phyloP scores from a whole-genome alignment of 768 basidiomycete species.

The Pleurotus eryngii region DNA sequence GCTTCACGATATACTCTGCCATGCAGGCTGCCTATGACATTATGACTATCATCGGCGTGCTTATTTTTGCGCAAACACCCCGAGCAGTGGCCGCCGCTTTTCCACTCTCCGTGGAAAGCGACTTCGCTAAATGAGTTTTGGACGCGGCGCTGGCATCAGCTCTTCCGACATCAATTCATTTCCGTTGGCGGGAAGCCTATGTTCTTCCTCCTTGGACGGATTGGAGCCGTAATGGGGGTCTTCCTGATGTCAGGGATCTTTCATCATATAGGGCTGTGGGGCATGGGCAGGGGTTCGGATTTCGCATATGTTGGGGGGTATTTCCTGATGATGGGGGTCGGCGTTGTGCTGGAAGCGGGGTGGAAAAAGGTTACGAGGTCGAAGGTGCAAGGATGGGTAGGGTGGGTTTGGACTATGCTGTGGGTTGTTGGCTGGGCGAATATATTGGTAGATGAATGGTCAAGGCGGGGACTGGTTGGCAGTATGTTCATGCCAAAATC shows the following conservation, averaged over 20 bases:
- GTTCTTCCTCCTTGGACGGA: constrained; percentile 39
- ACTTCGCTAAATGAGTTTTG: constrained; percentile 64
- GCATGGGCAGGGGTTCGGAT: constrained; percentile 53
- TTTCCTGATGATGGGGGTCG: constrained; percentile 57
- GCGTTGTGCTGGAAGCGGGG: constrained; percentile 43
- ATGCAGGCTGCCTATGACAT: constrained; percentile 43
- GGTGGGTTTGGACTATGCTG: constrained; percentile 47
- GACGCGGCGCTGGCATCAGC: constrained; percentile 66
- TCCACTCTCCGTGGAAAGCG: constrained; percentile 52
- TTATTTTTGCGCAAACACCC: constrained; percentile 49
- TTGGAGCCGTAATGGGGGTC: constrained; percentile 50
- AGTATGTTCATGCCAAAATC: constrained; percentile 34
- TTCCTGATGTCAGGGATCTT: constrained; percentile 60
- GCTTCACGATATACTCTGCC: constrained; percentile 40
- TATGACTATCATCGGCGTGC: constrained; percentile 38
- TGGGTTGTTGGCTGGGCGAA: constrained; percentile 50
- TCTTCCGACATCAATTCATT: constrained; percentile 58
- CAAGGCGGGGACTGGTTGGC: constrained; percentile 37
- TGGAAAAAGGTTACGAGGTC: constrained; percentile 44
- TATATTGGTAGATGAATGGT: constrained; percentile 49
- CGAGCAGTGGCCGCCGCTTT: constrained; percentile 61
- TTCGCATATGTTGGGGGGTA: constrained; percentile 40
- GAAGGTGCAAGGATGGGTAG: constrained; percentile 43
- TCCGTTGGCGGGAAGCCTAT: constrained; percentile 46
- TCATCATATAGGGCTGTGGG: constrained; percentile 57